These are phyloP conservation scores for Alternaria brassicae DNA, from an alignment of 2,329 filamentous ascomycete genomes.

Conservation along the genomic window DNA sequence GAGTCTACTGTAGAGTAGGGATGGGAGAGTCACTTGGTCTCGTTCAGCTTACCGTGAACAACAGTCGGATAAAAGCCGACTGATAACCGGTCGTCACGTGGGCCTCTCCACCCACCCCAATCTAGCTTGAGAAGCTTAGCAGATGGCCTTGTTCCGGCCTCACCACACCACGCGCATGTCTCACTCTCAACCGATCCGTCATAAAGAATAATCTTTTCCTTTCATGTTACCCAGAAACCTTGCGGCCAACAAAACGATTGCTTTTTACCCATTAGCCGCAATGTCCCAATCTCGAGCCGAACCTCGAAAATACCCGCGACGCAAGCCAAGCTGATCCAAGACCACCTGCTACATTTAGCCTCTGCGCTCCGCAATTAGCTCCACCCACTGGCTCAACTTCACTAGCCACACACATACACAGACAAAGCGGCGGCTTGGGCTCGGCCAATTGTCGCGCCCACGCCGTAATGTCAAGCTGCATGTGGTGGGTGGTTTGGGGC, in stretches of 20 bases:
- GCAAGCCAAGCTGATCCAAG: neutral
- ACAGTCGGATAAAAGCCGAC: neutral
- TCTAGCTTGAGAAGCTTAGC: neutral
- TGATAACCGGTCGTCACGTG: neutral
- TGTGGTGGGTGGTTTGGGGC: neutral
- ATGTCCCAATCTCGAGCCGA: neutral
- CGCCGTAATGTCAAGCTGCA: neutral
- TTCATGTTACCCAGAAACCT: neutral
- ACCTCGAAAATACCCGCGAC: constrained; percentile 8
- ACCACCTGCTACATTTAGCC: constrained; percentile 11
- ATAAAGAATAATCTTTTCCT: neutral
- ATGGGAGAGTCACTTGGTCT: neutral
- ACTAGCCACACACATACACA: neutral
- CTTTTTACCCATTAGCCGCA: neutral
- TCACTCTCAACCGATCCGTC: neutral
- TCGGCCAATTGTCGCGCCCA: neutral
- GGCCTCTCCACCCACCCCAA: neutral
- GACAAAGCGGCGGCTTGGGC: neutral
- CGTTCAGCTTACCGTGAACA: neutral
- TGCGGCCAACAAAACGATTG: neutral
- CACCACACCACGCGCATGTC: neutral
- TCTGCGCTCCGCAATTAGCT: neutral
- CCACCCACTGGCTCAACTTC: neutral
- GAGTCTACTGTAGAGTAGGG: too few relatives aligned
- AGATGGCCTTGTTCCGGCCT: too few relatives aligned